Conservation (phyloP, 345 rosid species). For the Populus pruinosa region DNA sequence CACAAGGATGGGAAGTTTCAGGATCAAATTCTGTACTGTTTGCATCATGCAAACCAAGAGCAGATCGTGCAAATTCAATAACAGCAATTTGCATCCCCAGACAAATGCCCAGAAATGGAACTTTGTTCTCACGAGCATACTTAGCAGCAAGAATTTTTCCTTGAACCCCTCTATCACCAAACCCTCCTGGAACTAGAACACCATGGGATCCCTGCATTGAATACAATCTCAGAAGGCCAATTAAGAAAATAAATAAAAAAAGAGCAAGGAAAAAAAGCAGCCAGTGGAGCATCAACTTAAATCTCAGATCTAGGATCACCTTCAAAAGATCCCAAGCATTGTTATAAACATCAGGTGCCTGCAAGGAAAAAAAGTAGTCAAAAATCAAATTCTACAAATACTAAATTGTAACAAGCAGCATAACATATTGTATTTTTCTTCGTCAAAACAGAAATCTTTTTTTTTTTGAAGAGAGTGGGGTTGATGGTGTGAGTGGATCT, state of each 20-base stretch:
- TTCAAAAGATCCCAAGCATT: slow-evolving; percentile 85
- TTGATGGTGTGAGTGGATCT: not conserved
- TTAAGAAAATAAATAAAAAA: not conserved
- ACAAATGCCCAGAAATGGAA: slow-evolving; percentile 95
- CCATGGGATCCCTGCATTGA: slow-evolving; percentile 76
- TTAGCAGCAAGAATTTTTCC: slow-evolving; percentile 97
- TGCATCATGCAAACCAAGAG: slow-evolving; percentile 73
- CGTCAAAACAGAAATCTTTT: not conserved
- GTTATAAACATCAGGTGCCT: slow-evolving; percentile 81
- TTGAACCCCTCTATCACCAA: slow-evolving; percentile 93
- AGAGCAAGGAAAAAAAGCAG: not conserved
- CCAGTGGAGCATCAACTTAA: not conserved
- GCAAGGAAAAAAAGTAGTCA: slow-evolving; percentile 22
- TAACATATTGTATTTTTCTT: not conserved
- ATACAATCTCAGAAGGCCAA: slow-evolving; percentile 3
- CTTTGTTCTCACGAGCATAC: slow-evolving; percentile 81
- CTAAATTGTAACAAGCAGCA: not conserved
- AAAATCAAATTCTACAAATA: slow-evolving; percentile 5
- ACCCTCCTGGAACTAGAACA: slow-evolving; percentile 92
- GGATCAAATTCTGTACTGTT: slow-evolving; percentile 86
- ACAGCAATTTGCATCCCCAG: slow-evolving; percentile 98
- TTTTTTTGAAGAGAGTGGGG: not conserved
- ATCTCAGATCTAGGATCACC: slow-evolving; percentile 36
- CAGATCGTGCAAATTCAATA: slow-evolving; percentile 89
- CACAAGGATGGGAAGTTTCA: slow-evolving; percentile 68